Conservation (phyloP, 1,284 basidiomycete species). For the Tilletia walkeri region DNA sequence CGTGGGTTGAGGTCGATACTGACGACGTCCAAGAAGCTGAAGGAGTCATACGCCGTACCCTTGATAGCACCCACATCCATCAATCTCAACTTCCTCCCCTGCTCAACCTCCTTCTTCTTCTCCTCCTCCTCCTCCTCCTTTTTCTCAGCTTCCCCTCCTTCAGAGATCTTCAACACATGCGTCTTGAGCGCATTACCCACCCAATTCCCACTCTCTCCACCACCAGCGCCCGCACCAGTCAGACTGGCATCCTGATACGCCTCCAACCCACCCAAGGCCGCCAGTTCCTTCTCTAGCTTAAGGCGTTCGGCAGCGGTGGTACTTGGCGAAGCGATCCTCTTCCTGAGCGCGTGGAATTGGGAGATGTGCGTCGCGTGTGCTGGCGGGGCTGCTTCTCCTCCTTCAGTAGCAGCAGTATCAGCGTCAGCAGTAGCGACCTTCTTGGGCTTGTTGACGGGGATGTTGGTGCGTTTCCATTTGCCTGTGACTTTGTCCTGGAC, state of each 20-base stretch:
- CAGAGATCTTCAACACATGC: neutral
- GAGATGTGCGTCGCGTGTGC: conserved; percentile 45
- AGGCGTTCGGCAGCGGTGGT: conserved; percentile 32
- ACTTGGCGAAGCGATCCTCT: conserved; percentile 44
- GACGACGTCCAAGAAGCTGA: conserved; percentile 53
- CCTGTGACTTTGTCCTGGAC: neutral
- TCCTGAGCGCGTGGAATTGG: conserved; percentile 47
- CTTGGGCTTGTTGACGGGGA: conserved; percentile 21
- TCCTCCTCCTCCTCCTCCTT: too few relatives aligned
- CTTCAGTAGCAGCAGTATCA: neutral
- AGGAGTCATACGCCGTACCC: conserved; percentile 55
- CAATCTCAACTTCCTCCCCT: conserved; percentile 29
- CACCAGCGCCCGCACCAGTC: conserved; percentile 22
- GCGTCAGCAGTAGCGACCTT: neutral
- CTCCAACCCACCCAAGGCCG: conserved; percentile 43
- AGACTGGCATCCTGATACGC: conserved; percentile 49
- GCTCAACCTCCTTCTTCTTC: too few relatives aligned
- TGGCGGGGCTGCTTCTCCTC: neutral
- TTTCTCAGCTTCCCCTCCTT: too few relatives aligned
- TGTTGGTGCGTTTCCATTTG: conserved; percentile 15
- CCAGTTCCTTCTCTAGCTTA: conserved; percentile 33
- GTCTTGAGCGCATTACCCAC: neutral
- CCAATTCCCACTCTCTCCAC: conserved; percentile 26
- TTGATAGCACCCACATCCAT: conserved; percentile 58
- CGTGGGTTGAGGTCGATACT: conserved; percentile 58